phyloP scores from a whole-genome alignment of 176 grass and related monocot genomes.

The Guadua angustifolia region DNA sequence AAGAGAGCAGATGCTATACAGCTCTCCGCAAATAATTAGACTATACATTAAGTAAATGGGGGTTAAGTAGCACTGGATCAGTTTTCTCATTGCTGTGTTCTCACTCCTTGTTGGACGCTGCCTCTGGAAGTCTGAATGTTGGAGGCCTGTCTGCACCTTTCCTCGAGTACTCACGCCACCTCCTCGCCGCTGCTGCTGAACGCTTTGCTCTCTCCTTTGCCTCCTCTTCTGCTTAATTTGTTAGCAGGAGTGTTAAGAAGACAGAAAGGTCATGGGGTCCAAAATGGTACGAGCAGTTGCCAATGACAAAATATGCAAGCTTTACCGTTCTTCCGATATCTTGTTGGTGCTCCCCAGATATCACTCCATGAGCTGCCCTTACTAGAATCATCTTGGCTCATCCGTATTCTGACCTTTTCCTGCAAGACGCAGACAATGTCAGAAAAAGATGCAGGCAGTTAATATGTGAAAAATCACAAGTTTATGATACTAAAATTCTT shows the following conservation, averaged over 20 bases:
- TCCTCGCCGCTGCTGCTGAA: constrained; percentile 78
- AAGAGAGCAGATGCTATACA: constrained; percentile 49
- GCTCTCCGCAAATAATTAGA: constrained; percentile 48
- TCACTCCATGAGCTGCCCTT: constrained; percentile 75
- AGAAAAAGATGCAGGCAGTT: background rate
- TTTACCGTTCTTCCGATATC: constrained; percentile 68
- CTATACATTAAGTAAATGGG: constrained; percentile 44
- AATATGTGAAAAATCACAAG: background rate
- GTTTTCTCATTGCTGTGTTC: constrained; percentile 16
- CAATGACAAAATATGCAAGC: constrained; percentile 1
- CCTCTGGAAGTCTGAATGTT: constrained; percentile 82
- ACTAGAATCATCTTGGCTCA: constrained; percentile 77
- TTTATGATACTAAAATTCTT: background rate
- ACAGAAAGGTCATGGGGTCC: background rate
- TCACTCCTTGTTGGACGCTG: constrained; percentile 66
- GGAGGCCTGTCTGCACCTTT: constrained; percentile 78
- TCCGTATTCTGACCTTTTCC: constrained; percentile 71
- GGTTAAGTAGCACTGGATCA: constrained; percentile 42
- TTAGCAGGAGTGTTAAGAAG: constrained; percentile 20
- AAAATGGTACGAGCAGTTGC: background rate
- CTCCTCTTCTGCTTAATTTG: constrained; percentile 56
- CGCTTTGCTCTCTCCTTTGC: constrained; percentile 77
- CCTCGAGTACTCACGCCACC: constrained; percentile 98
- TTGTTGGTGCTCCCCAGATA: constrained; percentile 75
- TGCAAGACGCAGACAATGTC: constrained; percentile 27